Percentiles rank a stretch among this genome's conserved stretches.
Conservation (phyloP, 768 basidiomycete species). For the Boletus tomentosulus region DNA sequence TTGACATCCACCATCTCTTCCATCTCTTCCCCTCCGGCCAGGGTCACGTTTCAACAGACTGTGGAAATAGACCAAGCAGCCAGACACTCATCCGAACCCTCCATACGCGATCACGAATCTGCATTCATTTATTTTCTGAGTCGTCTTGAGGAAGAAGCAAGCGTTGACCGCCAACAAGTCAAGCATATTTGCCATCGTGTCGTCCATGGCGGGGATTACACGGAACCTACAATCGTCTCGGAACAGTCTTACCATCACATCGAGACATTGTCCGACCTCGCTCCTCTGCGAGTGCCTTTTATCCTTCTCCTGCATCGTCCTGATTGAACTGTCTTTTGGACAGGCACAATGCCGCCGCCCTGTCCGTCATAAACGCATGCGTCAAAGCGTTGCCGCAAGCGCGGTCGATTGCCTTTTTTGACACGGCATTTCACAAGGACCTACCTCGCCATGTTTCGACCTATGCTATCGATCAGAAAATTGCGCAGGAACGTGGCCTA, state of each 20-base stretch:
- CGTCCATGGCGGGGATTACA: conserved; percentile 83
- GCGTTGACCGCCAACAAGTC: conserved; percentile 43
- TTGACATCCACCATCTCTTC: conserved; percentile 51
- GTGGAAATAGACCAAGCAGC: not conserved
- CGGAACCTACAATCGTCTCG: conserved; percentile 64
- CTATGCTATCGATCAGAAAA: conserved; percentile 67
- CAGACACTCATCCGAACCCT: conserved; percentile 18
- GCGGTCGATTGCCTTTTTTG: conserved; percentile 79
- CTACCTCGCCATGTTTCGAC: conserved; percentile 74
- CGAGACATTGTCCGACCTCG: conserved; percentile 70
- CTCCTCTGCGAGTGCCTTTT: conserved; percentile 59
- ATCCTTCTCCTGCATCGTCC: conserved; percentile 23
- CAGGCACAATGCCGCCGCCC: conserved; percentile 61
- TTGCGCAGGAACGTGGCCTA: conserved; percentile 62
- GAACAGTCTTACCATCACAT: conserved; percentile 70
- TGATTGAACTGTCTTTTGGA: not conserved
- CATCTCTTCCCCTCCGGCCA: conserved; percentile 52
- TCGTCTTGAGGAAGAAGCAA: conserved; percentile 39
- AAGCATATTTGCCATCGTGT: conserved; percentile 66
- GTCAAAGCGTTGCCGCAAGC: conserved; percentile 63
- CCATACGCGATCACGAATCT: conserved; percentile 53
- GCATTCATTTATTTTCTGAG: conserved; percentile 62
- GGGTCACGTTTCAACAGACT: conserved; percentile 45
- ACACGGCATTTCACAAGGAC: conserved; percentile 79
- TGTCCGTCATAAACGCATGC: conserved; percentile 58